Evolutionary conservation across 495 filamentous ascomycete species (phyloP), one percentile per base, ranked within the genome.

Genomic region (Tuber borchii): DNA sequence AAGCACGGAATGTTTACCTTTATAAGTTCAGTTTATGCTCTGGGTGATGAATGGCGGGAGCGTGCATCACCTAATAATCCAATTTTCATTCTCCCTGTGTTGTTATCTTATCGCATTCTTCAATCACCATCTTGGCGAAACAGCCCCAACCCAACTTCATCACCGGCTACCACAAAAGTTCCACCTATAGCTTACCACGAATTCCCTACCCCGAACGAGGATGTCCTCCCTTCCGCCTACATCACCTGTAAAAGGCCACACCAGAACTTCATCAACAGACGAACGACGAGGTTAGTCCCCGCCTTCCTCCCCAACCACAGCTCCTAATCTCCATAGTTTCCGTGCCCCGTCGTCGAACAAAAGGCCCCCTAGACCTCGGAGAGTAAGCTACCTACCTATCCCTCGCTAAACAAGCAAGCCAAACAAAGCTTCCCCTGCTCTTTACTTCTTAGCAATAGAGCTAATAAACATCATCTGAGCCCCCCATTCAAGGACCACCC

Each of bases 361-460:
- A 87, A 75, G 89, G 88, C 1, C 88, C 88, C 0, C 84, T 90
- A 1, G 88, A 90, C 71, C 83, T 84, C 46, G 85, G 84, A 77
- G 87, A 88, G 88, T 89, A 83, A 82, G 85, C 83, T 44, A 71
- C 75, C 43, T 70, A 2, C 17, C 40, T 16, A 31, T 71, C 51
- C 22, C 22, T 17, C 4, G 43, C 34, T 34, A 61, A 45, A 6
- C 71, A 19, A 68, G 45, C 77, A 44, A 78, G 44, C 77, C 70
- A 39, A 14, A 69, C 43, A 37, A 46, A 74, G 73, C 69, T 77
- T 74, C 2, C 37, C 70, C 19, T 75, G 74, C 26, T 45, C 71
- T 22, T 73, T 56, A 73, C 69, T 26, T 40, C 48, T 71, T 48
- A 73, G 51, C 40, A 73, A 46, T 20, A 77, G 69, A 22, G 71